These are phyloP conservation scores for Rhizoctonia solani DNA, from an alignment of 1,284 basidiomycete species.

Conservation along the genomic window DNA sequence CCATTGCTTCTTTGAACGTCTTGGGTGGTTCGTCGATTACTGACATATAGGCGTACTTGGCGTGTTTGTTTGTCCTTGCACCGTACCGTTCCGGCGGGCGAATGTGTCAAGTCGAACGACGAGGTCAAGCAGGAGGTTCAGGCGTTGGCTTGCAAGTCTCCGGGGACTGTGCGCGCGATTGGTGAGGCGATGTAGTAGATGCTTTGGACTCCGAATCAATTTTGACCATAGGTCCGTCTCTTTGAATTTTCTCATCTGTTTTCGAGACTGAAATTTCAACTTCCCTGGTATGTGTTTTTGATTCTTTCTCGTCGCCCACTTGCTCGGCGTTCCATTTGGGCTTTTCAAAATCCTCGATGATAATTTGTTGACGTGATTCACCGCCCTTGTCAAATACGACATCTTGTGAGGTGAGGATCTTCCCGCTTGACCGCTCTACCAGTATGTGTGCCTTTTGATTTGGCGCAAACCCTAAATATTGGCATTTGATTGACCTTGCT, in stretches of 20 bases:
- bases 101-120: too few species aligned
- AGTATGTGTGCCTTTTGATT: slow-evolving; percentile 11
- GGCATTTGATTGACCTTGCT: neutral
- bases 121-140: too few species aligned
- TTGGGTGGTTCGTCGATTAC: neutral
- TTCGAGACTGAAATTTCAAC: neutral
- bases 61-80: neutral
- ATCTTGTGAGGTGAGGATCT: slow-evolving; percentile 9
- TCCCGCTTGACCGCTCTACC: neutral
- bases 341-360: neutral
- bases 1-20: neutral
- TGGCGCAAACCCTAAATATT: slow-evolving; percentile 7
- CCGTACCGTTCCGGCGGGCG: neutral
- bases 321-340: neutral
- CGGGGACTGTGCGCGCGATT: too few species aligned
- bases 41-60: too few species aligned
- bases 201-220: too few species aligned
- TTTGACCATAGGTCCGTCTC: too few species aligned
- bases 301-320: neutral
- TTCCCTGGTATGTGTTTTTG: neutral
- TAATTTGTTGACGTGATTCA: neutral
- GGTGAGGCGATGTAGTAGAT: too few species aligned
- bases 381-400: slow-evolving; percentile 12
- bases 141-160: too few species aligned
- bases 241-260: too few species aligned